Base-by-base conservation (phyloP, 2,329 filamentous ascomycete genomes). In the Fusarium circinatum region DNA sequence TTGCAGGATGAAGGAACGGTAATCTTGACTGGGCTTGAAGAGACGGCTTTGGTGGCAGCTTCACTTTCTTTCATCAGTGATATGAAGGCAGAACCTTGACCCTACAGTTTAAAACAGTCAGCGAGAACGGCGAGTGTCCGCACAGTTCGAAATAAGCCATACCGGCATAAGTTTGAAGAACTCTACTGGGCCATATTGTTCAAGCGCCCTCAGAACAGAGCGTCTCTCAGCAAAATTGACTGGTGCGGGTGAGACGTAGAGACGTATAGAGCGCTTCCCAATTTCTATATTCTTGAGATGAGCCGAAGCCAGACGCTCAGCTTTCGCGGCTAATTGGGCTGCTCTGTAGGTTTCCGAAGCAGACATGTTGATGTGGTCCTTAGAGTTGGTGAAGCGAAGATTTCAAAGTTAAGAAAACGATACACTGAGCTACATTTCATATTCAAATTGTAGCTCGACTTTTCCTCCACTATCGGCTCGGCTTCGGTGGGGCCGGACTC, bases 161-260 rank as follows among this genome's bases (percentile, higher is more conserved):
- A 73, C 69, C 45, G 77, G 74, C 17, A 72, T 47, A 44, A 62
- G 59, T 80, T 85, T 87, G 78, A 90, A 90, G 41, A 86, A 81
- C 45, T 90, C 86, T 49, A 90, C 83, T 5, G 82, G 79, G 62
- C 85, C 86, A 73, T 86, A 82, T 62, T 83, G 82, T 79, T 89
- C 84, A 28, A 90, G 81, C 34, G 85, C 83, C 48, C 86, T 85
- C 39, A 90, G 80, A 26, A 90, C 83, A 13, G 88, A 87, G 30
- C 88, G 86, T 12, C 89, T 86, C 79, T 90, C 88, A 36, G 84
- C 83, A 72, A 90, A 86, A 52, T 72, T 86, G n/a, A 81, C 75
- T 17, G 89, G 89, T 18, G 84, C 76, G 20, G 89, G 89, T n/a
- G 80, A 78, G 26, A 89, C 88, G 42, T 83, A 84, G 70, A 90